Evolutionary conservation across 495 filamentous ascomycete genomes (phyloP), one percentile per base, ranked within the genome.

Genomic region (Hypoxylon intermedium): DNA sequence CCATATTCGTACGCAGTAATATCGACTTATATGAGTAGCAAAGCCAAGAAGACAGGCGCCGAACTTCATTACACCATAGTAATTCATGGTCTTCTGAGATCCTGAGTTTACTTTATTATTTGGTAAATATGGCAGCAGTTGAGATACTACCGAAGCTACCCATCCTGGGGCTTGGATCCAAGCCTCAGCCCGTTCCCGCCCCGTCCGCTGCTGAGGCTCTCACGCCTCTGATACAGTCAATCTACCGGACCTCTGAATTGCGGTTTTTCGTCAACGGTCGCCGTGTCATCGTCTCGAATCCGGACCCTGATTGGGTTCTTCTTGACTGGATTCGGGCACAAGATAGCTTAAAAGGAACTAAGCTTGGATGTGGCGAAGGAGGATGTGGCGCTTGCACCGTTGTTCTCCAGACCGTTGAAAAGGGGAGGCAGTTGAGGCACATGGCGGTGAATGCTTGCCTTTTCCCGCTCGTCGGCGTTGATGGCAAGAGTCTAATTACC

Each of bases 401-500:
- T 53, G 91, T 94, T 13, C 81, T 94, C 6, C 89, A 93, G 69
- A 82, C 85, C 49, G 91, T 90, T 63, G 87, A 86, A 12, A 92
- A 88, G 7, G 91, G 88, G 41, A 85, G 83, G 67, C 82, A 86
- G 67, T 80, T 94, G 19, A 90, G 90, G 58, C 89, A 93, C 71
- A 83, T 87, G 31, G 87, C 84, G 1, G 86, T 93, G 30, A 93
- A 93, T 63, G 90, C 90, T n/a, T 94, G 90, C 69, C 78, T 94
- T 33, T 90, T 89, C 15, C 91, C 91, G 0, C 74, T 95, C 49
- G 83, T 92, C 13, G 91, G 89, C 56, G 84, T 95, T 11, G 91
- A 93, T 74, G 91, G 91, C n/a, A 95, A 95, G 73, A 91, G 93
- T 80, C 88, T 95, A 54, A 90, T 95, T 53, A 95, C 91, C 1